Evolutionary conservation across 1,284 basidiomycete genomes (phyloP).

Genomic region (Clitocybe nebularis): DNA sequence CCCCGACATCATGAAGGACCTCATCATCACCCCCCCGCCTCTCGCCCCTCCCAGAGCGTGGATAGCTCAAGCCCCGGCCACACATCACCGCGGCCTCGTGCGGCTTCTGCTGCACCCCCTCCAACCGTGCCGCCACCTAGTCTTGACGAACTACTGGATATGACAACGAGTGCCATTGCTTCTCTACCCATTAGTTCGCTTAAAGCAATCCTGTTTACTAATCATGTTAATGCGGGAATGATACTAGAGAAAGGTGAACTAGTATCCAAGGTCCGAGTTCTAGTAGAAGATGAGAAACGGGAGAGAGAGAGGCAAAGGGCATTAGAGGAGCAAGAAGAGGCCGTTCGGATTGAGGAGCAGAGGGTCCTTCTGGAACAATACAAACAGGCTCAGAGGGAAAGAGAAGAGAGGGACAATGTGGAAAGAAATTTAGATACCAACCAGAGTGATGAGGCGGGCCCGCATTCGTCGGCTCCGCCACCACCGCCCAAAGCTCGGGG

Average conservation of each 20-base stretch:
- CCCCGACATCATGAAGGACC: constrained; percentile 15
- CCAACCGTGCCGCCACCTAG: constrained; percentile 29
- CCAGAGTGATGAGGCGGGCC: constrained; percentile 8
- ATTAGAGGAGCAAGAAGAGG: constrained; percentile 44
- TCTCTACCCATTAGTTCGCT: constrained; percentile 62
- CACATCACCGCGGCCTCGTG: constrained; percentile 30
- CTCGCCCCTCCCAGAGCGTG: constrained; percentile 20
- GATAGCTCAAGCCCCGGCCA: constrained; percentile 16
- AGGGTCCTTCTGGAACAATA: constrained; percentile 35
- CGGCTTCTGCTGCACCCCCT: constrained; percentile 28
- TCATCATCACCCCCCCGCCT: constrained; percentile 19
- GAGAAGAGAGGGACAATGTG: constrained; percentile 17
- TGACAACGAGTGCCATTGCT: constrained; percentile 52
- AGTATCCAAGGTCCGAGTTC: constrained; percentile 59
- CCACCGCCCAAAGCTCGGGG: constrained; percentile 28
- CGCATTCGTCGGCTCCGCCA: constrained; percentile 17
- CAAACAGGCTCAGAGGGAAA: constrained; percentile 26
- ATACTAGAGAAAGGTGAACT: constrained; percentile 74
- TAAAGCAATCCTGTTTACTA: constrained; percentile 73
- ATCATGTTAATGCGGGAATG: constrained; percentile 59
- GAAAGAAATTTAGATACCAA: constrained; percentile 13
- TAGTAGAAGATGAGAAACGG: constrained; percentile 64
- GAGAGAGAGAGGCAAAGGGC: constrained; percentile 46
- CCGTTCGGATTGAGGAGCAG: constrained; percentile 34
- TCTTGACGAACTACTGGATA: constrained; percentile 61